These are phyloP conservation scores for Ensete glaucum DNA, from an alignment of 176 grass and related monocot species.

Conservation along the genomic window DNA sequence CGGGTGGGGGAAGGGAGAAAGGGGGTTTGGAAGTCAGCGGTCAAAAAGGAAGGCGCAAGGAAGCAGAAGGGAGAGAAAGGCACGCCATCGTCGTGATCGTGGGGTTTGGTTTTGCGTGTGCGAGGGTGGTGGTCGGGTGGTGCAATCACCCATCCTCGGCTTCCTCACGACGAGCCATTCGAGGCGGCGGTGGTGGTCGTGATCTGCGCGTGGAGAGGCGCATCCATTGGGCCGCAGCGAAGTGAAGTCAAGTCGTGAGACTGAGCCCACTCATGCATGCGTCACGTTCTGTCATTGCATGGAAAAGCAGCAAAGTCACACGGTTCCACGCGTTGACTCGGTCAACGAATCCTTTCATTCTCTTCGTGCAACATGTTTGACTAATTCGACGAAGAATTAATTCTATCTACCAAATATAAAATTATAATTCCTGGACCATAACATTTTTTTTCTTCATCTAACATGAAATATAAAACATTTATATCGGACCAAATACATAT, in stretches of 20 bases:
- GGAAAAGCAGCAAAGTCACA: neutral
- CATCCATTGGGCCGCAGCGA: neutral
- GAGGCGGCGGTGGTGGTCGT: neutral
- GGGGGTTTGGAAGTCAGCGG: neutral
- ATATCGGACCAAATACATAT: no score
- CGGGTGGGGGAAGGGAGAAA: no score
- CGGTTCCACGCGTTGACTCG: no score
- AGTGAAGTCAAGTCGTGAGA: neutral
- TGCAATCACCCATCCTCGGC: neutral
- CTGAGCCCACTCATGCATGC: neutral
- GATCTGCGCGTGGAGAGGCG: neutral
- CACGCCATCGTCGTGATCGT: conserved; percentile 22
- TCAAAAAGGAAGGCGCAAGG: neutral
- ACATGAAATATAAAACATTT: no score
- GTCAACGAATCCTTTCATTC: no score
- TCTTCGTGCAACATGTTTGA: no score
- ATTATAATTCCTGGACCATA: no score
- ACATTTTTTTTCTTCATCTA: no score
- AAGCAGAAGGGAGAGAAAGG: neutral
- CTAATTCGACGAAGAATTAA: no score
- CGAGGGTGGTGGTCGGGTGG: neutral
- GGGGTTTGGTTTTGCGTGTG: conserved; percentile 21
- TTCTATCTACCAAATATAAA: no score
- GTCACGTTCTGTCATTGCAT: conserved; percentile 1
- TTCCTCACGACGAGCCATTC: neutral